A percentile compares a stretch with the other conserved stretches of the same genome.
Evolutionary conservation across 1,284 basidiomycete species (phyloP).

Genomic region (Leccinum fuscescens): DNA sequence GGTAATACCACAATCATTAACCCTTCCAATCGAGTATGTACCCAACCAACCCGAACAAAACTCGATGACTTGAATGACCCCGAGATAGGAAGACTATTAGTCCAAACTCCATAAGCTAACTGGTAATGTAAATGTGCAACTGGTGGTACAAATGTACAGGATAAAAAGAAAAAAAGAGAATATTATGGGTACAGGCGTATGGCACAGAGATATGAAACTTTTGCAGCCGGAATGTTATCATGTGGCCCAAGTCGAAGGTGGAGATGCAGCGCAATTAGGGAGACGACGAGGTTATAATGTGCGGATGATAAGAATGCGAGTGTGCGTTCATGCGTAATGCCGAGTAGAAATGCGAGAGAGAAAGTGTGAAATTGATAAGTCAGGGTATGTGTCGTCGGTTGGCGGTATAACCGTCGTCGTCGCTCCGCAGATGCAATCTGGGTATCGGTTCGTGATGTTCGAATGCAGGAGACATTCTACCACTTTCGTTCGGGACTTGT

Average conservation of each 20-base stretch:
- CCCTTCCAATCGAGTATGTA: conserved; percentile 31
- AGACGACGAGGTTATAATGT: conserved; percentile 31
- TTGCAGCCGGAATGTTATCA: conserved; percentile 20
- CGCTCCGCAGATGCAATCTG: conserved; percentile 26
- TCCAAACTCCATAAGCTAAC: conserved; percentile 34
- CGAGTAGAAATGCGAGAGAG: conserved; percentile 22
- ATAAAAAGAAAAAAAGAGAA: conserved; percentile 12
- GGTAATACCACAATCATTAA: conserved; percentile 32
- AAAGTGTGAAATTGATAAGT: conserved; percentile 27
- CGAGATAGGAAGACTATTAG: conserved; percentile 29
- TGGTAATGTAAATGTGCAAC: conserved; percentile 36
- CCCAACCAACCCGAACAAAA: conserved; percentile 27
- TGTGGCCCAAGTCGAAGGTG: conserved; percentile 15
- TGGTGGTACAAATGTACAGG: conserved; percentile 36
- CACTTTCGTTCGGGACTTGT: conserved; percentile 28
- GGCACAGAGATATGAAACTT: conserved; percentile 29
- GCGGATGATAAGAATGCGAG: conserved; percentile 27
- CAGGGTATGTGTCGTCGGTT: conserved; percentile 37
- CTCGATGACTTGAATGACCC: conserved; percentile 24
- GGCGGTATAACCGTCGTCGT: conserved; percentile 34
- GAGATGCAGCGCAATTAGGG: conserved; percentile 32
- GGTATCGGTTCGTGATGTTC: conserved; percentile 27
- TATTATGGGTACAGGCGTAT: conserved; percentile 37
- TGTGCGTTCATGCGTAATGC: conserved; percentile 24
- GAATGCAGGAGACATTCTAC: conserved; percentile 19